Percentiles rank a stretch among this genome's conserved stretches.
Evolutionary conservation across 345 rosid species (phyloP).

Genomic region (Populus simonii): DNA sequence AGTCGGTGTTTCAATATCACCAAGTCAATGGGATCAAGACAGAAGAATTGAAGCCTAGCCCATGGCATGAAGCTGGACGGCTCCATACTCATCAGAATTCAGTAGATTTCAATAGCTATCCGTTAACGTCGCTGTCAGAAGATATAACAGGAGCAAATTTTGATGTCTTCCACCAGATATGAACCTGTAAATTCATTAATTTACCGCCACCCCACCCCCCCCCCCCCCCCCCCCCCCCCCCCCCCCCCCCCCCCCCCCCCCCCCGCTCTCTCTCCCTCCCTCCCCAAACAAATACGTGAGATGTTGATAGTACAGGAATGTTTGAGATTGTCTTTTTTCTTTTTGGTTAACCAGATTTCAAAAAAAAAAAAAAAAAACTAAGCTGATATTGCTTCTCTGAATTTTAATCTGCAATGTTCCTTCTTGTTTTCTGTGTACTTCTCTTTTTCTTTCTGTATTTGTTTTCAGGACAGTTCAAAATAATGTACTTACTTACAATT

Average conservation of each 20-base stretch:
- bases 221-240: no score
- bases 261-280: not conserved
- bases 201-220: no score
- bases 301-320: slow-evolving; percentile 36
- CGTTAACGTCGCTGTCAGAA: slow-evolving; percentile 50
- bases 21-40: slow-evolving; percentile 36
- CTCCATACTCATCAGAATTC: slow-evolving; percentile 30
- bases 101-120: slow-evolving; percentile 49
- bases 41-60: slow-evolving; percentile 28
- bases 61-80: slow-evolving; percentile 38
- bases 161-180: slow-evolving; percentile 49
- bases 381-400: slow-evolving; percentile 6
- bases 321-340: slow-evolving; percentile 14
- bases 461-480: slow-evolving; percentile 22
- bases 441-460: slow-evolving; percentile 2
- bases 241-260: no score
- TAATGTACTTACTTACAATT: slow-evolving; percentile 21
- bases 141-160: slow-evolving; percentile 47
- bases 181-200: slow-evolving; percentile 35
- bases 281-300: slow-evolving; percentile 16
- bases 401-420: not conserved
- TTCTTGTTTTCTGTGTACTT: not conserved
- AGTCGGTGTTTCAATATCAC: slow-evolving; percentile 40
- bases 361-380: not conserved
- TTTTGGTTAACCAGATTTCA: not conserved